Evolutionary conservation across 1,284 basidiomycete genomes (phyloP).

Genomic region (Apiotrichum sp.): DNA sequence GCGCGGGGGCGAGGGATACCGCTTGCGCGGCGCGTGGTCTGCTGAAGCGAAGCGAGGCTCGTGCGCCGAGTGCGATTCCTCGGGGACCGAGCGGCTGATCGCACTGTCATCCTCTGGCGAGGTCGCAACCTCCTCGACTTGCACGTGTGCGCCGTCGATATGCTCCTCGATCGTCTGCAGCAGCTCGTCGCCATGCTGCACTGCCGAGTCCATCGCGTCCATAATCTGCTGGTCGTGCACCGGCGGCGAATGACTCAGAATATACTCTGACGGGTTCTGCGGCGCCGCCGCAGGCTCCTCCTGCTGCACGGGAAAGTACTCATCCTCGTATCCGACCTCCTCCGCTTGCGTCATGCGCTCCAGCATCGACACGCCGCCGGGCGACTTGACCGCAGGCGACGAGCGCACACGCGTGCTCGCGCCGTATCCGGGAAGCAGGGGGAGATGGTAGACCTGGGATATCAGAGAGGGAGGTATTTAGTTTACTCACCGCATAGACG

Average conservation of each 20-base stretch:
- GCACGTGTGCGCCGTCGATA: not conserved
- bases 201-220: constrained; percentile 2
- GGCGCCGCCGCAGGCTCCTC: constrained; percentile 21
- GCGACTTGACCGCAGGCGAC: constrained; percentile 60
- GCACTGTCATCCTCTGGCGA: too few relatives aligned
- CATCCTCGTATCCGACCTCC: constrained; percentile 80
- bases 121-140: not conserved
- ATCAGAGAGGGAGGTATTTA: not conserved
- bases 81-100: not conserved
- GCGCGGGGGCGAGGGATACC: constrained; percentile 7
- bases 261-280: constrained; percentile 41
- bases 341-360: constrained; percentile 76
- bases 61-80: not conserved
- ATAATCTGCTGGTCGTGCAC: constrained; percentile 4
- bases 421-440: constrained; percentile 84
- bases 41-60: not conserved
- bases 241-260: constrained; percentile 40
- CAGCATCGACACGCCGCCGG: constrained; percentile 57
- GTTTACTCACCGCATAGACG: constrained; percentile 68
- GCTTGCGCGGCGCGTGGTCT: not conserved
- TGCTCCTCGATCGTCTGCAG: not conserved
- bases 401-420: constrained; percentile 76
- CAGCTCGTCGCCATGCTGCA: not conserved
- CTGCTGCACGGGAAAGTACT: constrained; percentile 58
- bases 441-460: constrained; percentile 76